These are phyloP conservation scores for Alternaria sp. DNA, from an alignment of 2,329 filamentous ascomycete species.

Conservation along the genomic window DNA sequence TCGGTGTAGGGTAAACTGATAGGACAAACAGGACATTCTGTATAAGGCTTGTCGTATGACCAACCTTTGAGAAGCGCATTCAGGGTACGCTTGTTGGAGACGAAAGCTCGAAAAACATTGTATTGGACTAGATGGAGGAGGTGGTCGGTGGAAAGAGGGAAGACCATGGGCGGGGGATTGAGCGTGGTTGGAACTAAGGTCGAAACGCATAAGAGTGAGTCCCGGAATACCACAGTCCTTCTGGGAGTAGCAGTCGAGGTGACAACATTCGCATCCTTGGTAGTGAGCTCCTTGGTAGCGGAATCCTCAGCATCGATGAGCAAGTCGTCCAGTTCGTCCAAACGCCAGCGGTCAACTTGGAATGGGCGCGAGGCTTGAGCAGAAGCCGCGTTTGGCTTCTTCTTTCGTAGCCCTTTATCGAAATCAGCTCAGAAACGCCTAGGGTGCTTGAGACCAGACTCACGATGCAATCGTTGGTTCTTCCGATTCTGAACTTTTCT, in stretches of 20 bases:
- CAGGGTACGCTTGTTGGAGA: conserved; percentile 46
- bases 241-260: background rate
- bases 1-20: conserved; percentile 12
- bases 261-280: background rate
- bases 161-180: conserved; percentile 5
- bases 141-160: conserved; percentile 32
- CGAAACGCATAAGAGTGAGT: background rate
- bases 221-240: background rate
- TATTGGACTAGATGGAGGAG: conserved; percentile 51
- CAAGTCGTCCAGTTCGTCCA: conserved; percentile 1
- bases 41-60: background rate
- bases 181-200: background rate
- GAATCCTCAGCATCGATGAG: background rate
- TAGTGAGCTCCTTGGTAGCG: background rate
- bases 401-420: conserved; percentile 1
- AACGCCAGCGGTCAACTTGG: conserved; percentile 6
- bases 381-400: background rate
- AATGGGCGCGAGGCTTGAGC: conserved; percentile 1
- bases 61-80: conserved; percentile 14
- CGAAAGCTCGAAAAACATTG: conserved; percentile 51
- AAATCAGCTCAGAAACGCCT: background rate
- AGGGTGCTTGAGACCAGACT: background rate
- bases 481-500: conserved; percentile 18
- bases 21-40: conserved; percentile 5
- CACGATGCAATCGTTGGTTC: conserved; percentile 14